Conservation (phyloP, 306 rosid species). For the Adenanthera pavonina region DNA sequence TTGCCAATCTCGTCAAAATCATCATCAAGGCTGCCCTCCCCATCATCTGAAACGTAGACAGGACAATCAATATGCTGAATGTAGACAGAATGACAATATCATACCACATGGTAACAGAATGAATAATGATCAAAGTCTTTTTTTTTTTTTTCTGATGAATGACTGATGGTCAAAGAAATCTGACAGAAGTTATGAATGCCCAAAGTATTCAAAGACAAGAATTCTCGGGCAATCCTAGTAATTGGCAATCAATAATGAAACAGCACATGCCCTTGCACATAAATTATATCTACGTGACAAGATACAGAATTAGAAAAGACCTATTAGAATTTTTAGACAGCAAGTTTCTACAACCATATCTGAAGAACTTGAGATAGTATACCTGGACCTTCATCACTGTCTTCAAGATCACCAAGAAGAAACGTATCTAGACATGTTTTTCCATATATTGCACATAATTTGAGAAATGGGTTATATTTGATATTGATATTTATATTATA, state of each 20-base stretch:
- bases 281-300: neutral
- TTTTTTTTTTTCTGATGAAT: neutral
- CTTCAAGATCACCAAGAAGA: slow-evolving; percentile 82
- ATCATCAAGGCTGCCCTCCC: slow-evolving; percentile 84
- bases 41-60: slow-evolving; percentile 72
- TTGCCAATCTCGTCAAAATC: slow-evolving; percentile 96
- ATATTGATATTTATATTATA: too few relatives aligned
- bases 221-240: slow-evolving; percentile 17
- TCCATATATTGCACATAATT: too few relatives aligned
- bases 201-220: slow-evolving; percentile 23
- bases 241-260: slow-evolving; percentile 1
- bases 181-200: neutral
- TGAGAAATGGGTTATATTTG: too few relatives aligned
- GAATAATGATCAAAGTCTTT: neutral
- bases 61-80: slow-evolving; percentile 29
- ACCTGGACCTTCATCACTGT: slow-evolving; percentile 70
- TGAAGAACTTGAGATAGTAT: slow-evolving; percentile 27
- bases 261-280: slow-evolving; percentile 23
- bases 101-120: neutral
- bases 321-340: neutral
- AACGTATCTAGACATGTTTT: slow-evolving; percentile 71
- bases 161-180: neutral
- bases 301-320: neutral
- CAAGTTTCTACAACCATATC: neutral
- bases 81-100: slow-evolving; percentile 2